phyloP scores from a whole-genome alignment of 2,329 filamentous ascomycete genomes.

The Aaosphaeria pasadenensis region DNA sequence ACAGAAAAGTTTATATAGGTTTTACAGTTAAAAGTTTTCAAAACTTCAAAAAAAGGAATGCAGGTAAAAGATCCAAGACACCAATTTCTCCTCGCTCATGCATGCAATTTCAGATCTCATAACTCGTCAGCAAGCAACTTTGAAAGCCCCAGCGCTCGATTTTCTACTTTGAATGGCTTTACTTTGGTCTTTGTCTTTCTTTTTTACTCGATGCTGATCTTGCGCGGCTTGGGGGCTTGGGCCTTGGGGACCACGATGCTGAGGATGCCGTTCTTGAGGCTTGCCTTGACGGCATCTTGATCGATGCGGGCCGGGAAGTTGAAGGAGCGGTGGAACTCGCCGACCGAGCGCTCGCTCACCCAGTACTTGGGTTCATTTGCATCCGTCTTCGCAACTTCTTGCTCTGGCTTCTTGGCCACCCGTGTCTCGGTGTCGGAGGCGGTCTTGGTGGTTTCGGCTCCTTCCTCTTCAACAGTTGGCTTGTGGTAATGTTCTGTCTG shows the following conservation, averaged over 20 bases:
- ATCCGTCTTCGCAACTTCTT: constrained; percentile 10
- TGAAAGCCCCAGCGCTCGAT: no score
- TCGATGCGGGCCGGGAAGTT: constrained; percentile 57
- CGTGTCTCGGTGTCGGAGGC: constrained; percentile 16
- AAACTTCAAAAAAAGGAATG: no score
- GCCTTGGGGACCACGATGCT: constrained; percentile 58
- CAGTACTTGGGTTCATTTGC: constrained; percentile 61
- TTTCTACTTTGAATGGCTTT: no score
- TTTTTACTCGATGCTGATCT: constrained; percentile 55
- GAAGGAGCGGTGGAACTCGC: constrained; percentile 59
- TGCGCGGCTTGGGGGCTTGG: constrained; percentile 45
- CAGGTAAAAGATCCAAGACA: no score
- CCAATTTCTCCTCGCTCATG: no score
- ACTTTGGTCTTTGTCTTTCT: background rate
- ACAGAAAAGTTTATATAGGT: no score
- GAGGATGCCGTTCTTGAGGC: constrained; percentile 59
- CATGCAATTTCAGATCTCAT: no score
- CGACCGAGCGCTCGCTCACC: constrained; percentile 59
- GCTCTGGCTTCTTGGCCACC: constrained; percentile 27
- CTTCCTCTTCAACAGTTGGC: constrained; percentile 66
- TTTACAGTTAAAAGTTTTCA: no score
- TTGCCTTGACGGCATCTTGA: constrained; percentile 60
- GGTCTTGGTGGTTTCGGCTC: constrained; percentile 15
- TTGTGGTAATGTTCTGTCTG: constrained; percentile 32
- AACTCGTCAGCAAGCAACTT: no score